Percentiles rank a stretch among this genome's conserved stretches.
phyloP scores from a whole-genome alignment of 2,329 filamentous ascomycete species.

The Chaetomium sp. region DNA sequence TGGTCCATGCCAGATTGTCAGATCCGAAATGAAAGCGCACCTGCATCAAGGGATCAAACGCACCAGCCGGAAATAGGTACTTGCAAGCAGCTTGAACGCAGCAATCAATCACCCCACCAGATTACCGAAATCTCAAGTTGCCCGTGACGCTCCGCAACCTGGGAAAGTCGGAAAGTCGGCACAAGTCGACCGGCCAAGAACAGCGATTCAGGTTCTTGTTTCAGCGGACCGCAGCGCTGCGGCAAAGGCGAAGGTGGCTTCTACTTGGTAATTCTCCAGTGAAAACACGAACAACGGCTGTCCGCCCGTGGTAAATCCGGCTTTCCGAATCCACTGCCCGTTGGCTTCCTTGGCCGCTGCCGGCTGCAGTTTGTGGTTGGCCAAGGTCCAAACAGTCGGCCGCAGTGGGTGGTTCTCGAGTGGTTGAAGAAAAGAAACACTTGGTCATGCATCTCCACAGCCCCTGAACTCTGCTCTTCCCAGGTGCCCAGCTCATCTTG shows the following conservation, averaged over 20 bases:
- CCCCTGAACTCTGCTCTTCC: constrained; percentile 6
- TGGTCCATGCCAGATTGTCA: not conserved
- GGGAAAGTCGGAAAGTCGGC: too few species aligned
- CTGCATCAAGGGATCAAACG: not conserved
- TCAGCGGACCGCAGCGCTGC: not conserved
- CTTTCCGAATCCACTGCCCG: not conserved
- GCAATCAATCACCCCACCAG: too few species aligned
- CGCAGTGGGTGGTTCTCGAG: too few species aligned
- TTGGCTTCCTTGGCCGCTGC: not conserved
- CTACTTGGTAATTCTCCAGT: not conserved
- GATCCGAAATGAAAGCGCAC: not conserved
- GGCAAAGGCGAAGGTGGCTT: not conserved
- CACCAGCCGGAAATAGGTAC: too few species aligned
- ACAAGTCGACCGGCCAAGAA: too few species aligned
- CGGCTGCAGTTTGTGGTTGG: not conserved
- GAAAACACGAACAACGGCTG: too few species aligned
- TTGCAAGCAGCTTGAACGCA: too few species aligned
- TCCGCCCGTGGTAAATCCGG: not conserved
- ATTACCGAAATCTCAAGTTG: too few species aligned
- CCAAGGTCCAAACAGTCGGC: not conserved
- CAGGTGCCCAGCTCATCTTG: not conserved
- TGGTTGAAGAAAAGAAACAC: not conserved
- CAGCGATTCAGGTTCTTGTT: not conserved
- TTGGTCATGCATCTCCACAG: constrained; percentile 7
- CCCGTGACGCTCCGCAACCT: too few species aligned